Percentiles rank a stretch among this genome's conserved stretches.
phyloP scores from a whole-genome alignment of 768 basidiomycete genomes.

The Termitomyces sp. region DNA sequence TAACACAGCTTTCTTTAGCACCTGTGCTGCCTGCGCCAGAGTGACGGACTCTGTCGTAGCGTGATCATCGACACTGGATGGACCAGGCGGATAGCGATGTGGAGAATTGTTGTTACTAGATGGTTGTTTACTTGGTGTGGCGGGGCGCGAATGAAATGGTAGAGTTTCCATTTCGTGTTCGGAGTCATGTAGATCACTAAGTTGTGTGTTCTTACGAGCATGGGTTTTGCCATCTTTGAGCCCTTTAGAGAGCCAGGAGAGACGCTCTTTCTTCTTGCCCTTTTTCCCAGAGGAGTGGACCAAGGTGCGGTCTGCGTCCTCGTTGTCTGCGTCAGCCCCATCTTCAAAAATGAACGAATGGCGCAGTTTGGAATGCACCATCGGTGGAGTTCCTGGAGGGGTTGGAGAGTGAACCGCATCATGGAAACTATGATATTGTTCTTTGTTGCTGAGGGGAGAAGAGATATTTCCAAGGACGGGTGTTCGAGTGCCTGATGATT shows the following conservation, averaged over 20 bases:
- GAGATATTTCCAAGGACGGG: conserved; percentile 32
- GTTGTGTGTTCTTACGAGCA: not conserved
- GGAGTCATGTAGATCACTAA: not conserved
- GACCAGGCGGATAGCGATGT: conserved; percentile 36
- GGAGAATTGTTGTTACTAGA: not conserved
- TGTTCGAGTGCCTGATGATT: conserved; percentile 34
- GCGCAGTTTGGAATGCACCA: conserved; percentile 6
- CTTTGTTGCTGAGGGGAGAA: conserved; percentile 30
- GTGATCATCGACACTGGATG: conserved; percentile 11
- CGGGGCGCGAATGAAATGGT: conserved; percentile 3
- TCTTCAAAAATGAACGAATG: conserved; percentile 8
- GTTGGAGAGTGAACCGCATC: conserved; percentile 22
- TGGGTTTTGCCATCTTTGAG: not conserved
- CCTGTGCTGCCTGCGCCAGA: conserved; percentile 54
- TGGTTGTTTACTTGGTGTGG: conserved; percentile 9
- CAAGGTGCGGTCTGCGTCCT: conserved; percentile 13
- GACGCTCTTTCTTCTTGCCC: conserved; percentile 13
- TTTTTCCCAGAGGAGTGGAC: conserved; percentile 4
- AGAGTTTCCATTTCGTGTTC: conserved; percentile 4
- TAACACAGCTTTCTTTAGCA: conserved; percentile 59
- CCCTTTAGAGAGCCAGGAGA: conserved; percentile 5
- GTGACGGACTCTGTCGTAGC: conserved; percentile 31
- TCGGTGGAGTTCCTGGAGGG: conserved; percentile 9
- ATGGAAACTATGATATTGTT: conserved; percentile 30
- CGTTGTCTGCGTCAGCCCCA: conserved; percentile 11